A percentile compares a stretch with the other conserved stretches of the same genome.
phyloP scores from a whole-genome alignment of 108 stramenopile species.

The Skeletonema grethae region DNA sequence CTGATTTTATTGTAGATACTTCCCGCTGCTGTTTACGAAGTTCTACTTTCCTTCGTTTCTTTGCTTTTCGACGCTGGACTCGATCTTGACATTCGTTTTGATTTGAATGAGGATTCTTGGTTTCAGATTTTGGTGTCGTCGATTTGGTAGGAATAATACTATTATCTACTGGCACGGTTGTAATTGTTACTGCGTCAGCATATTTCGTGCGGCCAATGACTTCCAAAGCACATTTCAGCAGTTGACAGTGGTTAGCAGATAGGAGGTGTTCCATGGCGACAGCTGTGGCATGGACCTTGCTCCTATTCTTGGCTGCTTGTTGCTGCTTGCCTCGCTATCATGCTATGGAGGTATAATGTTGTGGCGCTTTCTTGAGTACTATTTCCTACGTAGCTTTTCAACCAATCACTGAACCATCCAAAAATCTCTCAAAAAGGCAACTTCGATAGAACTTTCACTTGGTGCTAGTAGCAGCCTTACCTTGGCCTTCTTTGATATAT shows the following conservation, averaged over 20 bases:
- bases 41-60: constrained; percentile 26
- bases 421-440: no score
- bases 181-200: constrained; percentile 12
- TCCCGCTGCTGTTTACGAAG: not conserved
- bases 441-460: no score
- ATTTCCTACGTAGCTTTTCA: no score
- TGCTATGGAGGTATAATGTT: no score
- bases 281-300: no score
- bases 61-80: constrained; percentile 24
- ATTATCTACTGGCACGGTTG: not conserved
- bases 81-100: not conserved
- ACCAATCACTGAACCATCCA: no score
- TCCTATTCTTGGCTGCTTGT: no score
- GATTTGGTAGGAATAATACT: not conserved
- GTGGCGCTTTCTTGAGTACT: no score
- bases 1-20: not conserved
- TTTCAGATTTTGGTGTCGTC: not conserved
- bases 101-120: not conserved
- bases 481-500: not conserved
- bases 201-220: constrained; percentile 20
- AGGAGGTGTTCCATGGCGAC: not conserved
- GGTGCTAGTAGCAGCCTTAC: not conserved
- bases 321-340: no score
- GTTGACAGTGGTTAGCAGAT: constrained; percentile 4
- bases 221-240: constrained; percentile 19